Evolutionary conservation across 1,139 yeast genomes (phyloP), one percentile per base, ranked within the genome.

Genomic region (Kodamaea derodonti): DNA sequence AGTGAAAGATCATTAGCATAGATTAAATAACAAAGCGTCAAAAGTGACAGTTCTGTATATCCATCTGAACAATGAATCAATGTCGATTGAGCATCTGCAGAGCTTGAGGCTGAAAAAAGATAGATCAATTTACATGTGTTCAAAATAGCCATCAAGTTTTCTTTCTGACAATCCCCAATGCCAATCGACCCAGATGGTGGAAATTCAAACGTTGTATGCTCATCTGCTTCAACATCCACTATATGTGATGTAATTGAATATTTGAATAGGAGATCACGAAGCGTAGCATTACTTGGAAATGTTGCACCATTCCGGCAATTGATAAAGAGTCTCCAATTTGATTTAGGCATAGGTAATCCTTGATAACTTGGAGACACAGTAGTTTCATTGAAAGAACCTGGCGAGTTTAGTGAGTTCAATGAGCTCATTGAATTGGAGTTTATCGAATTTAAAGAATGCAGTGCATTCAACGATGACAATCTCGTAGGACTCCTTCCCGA

Each of bases 131-230:
- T 82, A 57, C 90, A 82, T 5, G 78, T 61, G 51, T 82, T 82
- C 27, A 84, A 60, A 27, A 84, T 70, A 7, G 78, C 65, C 36
- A 75, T 61, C 31, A 84, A 56, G 42, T 75, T 77, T 1, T 71
- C 74, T 31, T 70, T 71, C 24, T 72, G 72, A 47, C 82, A 65
- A 51, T 81, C 86, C 3, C 90, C 90, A 31, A 84, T 60, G 0
- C 88, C 84, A 17, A 85, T 63, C 0, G 88, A 77, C 0, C 95
- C 95, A 0, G 95, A 80, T 1, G 95, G 83, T 1, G 96, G 96
- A 54, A 87, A 86, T 33, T 76, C 77, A 12, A 86, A 53, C 20
- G 66, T 53, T 22, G 69, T 65, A 27, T 57, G 60, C 25, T 67
- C 68, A 3, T 39, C 44, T 22, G 42, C 47, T 16, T 42, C 34